Percentiles rank a stretch among this genome's conserved stretches.
Evolutionary conservation across 352 stramenopile species (phyloP).

Genomic region (Phytophthora sojae): DNA sequence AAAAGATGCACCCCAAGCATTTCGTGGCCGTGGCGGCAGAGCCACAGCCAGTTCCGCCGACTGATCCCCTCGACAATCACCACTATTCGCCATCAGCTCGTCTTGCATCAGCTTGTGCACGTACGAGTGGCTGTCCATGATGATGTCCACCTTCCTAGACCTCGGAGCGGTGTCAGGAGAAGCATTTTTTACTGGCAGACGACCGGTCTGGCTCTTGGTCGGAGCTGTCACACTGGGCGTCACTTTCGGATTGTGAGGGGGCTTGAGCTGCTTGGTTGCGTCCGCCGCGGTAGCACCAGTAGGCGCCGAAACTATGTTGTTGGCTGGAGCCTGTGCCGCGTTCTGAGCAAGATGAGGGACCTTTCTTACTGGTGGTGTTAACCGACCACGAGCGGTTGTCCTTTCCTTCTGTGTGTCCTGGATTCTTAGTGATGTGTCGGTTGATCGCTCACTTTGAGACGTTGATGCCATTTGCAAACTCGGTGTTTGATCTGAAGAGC

Average conservation of each 20-base stretch:
- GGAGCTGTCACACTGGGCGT: not conserved
- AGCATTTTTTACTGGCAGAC: not conserved
- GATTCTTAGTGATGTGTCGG: not conserved
- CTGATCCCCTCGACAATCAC: not conserved
- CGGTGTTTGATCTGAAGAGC: not conserved
- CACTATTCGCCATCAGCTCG: slow-evolving; percentile 6
- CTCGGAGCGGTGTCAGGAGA: slow-evolving; percentile 1
- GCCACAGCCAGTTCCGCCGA: not conserved
- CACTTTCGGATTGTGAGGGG: not conserved
- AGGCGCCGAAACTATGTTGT: not conserved
- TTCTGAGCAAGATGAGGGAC: not conserved
- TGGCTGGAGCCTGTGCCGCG: not conserved
- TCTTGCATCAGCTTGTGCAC: slow-evolving; percentile 39
- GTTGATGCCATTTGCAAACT: not conserved
- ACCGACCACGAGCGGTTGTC: not conserved
- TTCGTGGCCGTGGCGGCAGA: slow-evolving; percentile 17
- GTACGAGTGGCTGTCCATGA: slow-evolving; percentile 43
- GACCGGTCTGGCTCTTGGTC: not conserved
- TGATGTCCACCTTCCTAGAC: slow-evolving; percentile 18
- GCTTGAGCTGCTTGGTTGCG: slow-evolving; percentile 1
- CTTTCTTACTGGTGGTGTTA: not conserved
- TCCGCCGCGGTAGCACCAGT: not conserved
- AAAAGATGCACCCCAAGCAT: slow-evolving; percentile 64
- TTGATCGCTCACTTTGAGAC: not conserved
- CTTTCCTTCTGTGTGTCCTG: not conserved